phyloP scores from a whole-genome alignment of 495 filamentous ascomycete genomes.

The Aspergillus baeticus region DNA sequence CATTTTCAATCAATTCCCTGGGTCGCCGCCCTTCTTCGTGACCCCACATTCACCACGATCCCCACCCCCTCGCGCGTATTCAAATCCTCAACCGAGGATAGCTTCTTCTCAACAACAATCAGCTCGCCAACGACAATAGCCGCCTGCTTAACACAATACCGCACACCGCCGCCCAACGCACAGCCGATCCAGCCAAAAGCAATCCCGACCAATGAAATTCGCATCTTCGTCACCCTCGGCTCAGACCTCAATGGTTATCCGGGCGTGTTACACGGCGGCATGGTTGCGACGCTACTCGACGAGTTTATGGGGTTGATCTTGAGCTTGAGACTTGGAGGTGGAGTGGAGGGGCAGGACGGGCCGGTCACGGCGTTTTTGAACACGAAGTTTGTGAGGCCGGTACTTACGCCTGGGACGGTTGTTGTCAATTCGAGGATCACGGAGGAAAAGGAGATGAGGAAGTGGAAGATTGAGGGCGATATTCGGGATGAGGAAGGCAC shows the following conservation, averaged over 20 bases:
- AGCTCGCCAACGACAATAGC: slow-evolving; percentile 50
- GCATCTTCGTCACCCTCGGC: slow-evolving; percentile 31
- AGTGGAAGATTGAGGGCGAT: slow-evolving; percentile 42
- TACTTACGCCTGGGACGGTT: slow-evolving; percentile 52
- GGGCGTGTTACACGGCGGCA: slow-evolving; percentile 56
- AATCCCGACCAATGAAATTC: slow-evolving; percentile 33
- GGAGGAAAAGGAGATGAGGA: slow-evolving; percentile 41
- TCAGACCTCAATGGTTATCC: slow-evolving; percentile 55
- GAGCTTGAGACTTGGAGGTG: slow-evolving; percentile 17
- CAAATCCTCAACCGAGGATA: slow-evolving; percentile 49
- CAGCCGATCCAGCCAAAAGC: slow-evolving; percentile 8
- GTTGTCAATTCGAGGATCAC: slow-evolving; percentile 44
- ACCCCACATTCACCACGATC: slow-evolving; percentile 34
- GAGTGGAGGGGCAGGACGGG: neutral
- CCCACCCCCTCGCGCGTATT: slow-evolving; percentile 37
- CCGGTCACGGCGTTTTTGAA: slow-evolving; percentile 59
- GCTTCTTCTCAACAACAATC: slow-evolving; percentile 55
- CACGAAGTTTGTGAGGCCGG: slow-evolving; percentile 52
- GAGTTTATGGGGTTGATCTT: slow-evolving; percentile 52
- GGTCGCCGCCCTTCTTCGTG: slow-evolving; percentile 49
- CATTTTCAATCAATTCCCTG: slow-evolving; percentile 57
- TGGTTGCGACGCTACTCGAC: slow-evolving; percentile 52
- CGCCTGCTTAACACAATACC: slow-evolving; percentile 38
- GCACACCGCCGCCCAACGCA: slow-evolving; percentile 11
- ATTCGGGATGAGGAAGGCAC: slow-evolving; percentile 38